Conservation (phyloP, 2,329 filamentous ascomycete species). For the Pseudogymnoascus sp. region DNA sequence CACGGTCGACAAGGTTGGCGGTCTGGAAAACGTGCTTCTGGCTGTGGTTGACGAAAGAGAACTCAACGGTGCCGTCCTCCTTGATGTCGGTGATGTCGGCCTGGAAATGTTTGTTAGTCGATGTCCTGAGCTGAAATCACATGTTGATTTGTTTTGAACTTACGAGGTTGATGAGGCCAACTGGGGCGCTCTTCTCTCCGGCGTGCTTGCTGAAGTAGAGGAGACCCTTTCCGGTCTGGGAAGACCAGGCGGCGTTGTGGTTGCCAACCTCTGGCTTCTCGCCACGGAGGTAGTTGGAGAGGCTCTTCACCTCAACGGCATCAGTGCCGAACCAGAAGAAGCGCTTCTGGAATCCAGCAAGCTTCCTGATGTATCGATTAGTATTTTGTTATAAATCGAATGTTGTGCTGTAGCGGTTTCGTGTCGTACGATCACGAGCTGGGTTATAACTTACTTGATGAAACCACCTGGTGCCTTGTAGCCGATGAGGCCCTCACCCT, state of each 20-base stretch:
- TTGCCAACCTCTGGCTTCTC: conserved; percentile 79
- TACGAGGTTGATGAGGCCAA: conserved; percentile 80
- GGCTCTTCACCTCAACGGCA: conserved; percentile 62
- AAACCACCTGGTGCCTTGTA: conserved; percentile 78
- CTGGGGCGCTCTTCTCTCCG: conserved; percentile 71
- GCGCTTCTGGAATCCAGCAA: conserved; percentile 75
- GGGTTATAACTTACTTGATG: conserved; percentile 62
- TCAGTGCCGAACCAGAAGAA: conserved; percentile 82
- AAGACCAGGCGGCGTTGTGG: conserved; percentile 78
- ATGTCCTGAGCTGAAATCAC: neutral
- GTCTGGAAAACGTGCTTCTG: conserved; percentile 96
- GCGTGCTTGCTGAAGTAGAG: conserved; percentile 74
- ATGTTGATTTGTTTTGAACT: conserved; percentile 26
- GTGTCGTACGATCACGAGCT: neutral
- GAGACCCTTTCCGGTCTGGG: conserved; percentile 89
- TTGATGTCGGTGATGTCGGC: conserved; percentile 53
- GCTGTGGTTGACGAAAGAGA: conserved; percentile 74
- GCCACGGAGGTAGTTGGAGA: conserved; percentile 70
- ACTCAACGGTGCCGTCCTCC: conserved; percentile 73
- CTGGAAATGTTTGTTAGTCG: conserved; percentile 32
- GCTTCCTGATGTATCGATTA: conserved; percentile 47
- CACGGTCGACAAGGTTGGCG: conserved; percentile 62
- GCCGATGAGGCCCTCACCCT: conserved; percentile 76
- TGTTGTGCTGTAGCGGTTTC: neutral
- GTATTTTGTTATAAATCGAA: conserved; percentile 1